Percentiles rank a stretch among this genome's conserved stretches.
Conservation (phyloP, 1,284 basidiomycete species). For the Tilletia indica region DNA sequence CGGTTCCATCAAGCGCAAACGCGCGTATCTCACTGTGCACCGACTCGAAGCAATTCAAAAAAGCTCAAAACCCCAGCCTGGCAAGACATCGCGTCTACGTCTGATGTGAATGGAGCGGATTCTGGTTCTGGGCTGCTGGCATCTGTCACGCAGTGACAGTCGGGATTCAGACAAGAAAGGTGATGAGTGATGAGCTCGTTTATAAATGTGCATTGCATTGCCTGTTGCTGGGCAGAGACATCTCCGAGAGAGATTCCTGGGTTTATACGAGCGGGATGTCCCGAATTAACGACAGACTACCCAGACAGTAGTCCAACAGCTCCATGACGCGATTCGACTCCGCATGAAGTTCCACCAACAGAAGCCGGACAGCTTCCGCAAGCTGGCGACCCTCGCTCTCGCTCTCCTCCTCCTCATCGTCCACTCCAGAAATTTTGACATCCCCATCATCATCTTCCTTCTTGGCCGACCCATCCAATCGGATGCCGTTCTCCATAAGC, state of each 20-base stretch:
- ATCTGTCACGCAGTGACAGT: too few relatives aligned
- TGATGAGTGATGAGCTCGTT: too few relatives aligned
- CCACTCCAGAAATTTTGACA: conserved; percentile 63
- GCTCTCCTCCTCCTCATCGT: conserved; percentile 58
- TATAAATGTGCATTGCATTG: too few relatives aligned
- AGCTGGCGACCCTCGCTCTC: conserved; percentile 21
- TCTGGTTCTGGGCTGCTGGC: too few relatives aligned
- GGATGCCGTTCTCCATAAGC: conserved; percentile 65
- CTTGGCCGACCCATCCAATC: conserved; percentile 59
- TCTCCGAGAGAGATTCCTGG: not conserved
- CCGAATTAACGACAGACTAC: conserved; percentile 48
- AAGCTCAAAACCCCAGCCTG: too few relatives aligned
- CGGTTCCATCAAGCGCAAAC: too few relatives aligned
- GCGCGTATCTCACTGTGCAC: too few relatives aligned
- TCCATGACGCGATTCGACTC: conserved; percentile 41
- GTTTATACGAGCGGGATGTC: conserved; percentile 38
- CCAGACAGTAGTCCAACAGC: conserved; percentile 49
- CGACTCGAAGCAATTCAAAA: too few relatives aligned
- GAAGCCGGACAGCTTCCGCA: conserved; percentile 29
- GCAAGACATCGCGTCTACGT: too few relatives aligned
- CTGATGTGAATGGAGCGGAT: too few relatives aligned
- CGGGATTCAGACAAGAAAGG: not conserved
- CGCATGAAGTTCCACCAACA: conserved; percentile 38
- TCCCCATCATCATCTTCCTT: conserved; percentile 69
- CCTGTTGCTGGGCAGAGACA: not conserved